Conservation (phyloP, 2,329 filamentous ascomycete genomes). For the Ophidiomyces ophidiicola region DNA sequence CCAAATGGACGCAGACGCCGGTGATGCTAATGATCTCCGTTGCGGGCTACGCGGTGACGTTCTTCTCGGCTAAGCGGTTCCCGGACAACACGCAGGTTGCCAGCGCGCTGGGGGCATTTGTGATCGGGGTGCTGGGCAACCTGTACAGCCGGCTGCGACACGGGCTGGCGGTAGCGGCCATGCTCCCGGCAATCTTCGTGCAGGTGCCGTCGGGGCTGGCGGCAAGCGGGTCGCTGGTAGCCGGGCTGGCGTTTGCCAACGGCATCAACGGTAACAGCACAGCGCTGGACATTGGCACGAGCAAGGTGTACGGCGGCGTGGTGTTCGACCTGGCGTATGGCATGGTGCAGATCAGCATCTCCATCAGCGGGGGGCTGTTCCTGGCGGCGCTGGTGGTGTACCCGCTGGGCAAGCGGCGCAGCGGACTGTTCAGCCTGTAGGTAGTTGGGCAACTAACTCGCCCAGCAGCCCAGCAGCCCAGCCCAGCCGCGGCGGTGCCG, state of each 20-base stretch:
- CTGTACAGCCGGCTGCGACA: constrained; percentile 60
- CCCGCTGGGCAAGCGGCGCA: constrained; percentile 36
- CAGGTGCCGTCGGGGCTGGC: constrained; percentile 50
- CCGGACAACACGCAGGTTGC: constrained; percentile 59
- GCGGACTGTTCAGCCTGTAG: constrained; percentile 36
- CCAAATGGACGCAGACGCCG: constrained; percentile 65
- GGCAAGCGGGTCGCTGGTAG: constrained; percentile 45
- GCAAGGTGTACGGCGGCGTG: constrained; percentile 21
- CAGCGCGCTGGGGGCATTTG: constrained; percentile 64
- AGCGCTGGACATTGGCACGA: constrained; percentile 24
- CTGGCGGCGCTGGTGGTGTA: constrained; percentile 37
- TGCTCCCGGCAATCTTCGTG: constrained; percentile 75
- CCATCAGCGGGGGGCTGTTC: constrained; percentile 38
- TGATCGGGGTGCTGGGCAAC: constrained; percentile 66
- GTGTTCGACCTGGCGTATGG: constrained; percentile 36
- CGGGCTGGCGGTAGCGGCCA: constrained; percentile 68
- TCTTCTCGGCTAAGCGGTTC: constrained; percentile 56
- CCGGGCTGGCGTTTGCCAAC: constrained; percentile 45
- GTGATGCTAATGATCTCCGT: constrained; percentile 64
- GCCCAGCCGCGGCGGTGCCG: no score
- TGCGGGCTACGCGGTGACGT: constrained; percentile 63
- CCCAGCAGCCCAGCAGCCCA: no score
- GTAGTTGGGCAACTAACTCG: no score
- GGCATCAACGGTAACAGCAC: constrained; percentile 36
- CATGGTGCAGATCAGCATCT: constrained; percentile 39